Conservation (phyloP, 78 protist genomes). For the Monosiga brevicollis region DNA sequence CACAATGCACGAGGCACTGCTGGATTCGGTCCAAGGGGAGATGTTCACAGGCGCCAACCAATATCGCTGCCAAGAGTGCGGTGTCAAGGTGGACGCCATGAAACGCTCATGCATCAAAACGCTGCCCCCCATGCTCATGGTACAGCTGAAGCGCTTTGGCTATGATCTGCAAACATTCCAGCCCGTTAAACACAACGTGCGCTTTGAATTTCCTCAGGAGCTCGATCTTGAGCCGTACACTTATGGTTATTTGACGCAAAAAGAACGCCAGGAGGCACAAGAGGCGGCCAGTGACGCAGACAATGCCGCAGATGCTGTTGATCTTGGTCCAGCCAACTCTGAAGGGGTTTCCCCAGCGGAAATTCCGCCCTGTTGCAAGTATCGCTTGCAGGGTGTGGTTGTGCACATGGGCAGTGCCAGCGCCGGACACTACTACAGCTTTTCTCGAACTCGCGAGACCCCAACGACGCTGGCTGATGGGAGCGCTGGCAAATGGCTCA, state of each 20-base stretch:
- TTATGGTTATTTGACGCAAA: slow-evolving; percentile 13
- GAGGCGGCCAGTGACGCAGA: not conserved
- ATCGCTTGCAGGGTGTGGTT: slow-evolving; percentile 48
- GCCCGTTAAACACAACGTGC: slow-evolving; percentile 32
- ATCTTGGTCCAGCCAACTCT: too few species aligned
- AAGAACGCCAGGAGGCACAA: not conserved
- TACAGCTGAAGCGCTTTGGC: slow-evolving; percentile 77
- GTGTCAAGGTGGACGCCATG: slow-evolving; percentile 36
- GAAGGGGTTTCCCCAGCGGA: too few species aligned
- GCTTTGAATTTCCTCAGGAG: slow-evolving; percentile 36
- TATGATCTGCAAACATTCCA: slow-evolving; percentile 50
- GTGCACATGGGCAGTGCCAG: slow-evolving; percentile 78
- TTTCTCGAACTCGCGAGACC: slow-evolving; percentile 21
- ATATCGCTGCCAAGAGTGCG: slow-evolving; percentile 56
- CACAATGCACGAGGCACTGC: slow-evolving; percentile 53
- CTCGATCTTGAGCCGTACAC: slow-evolving; percentile 61
- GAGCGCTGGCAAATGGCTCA: slow-evolving; percentile 28
- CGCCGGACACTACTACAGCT: slow-evolving; percentile 76
- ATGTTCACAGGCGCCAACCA: slow-evolving; percentile 81
- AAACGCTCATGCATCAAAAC: slow-evolving; percentile 51
- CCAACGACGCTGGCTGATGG: not conserved
- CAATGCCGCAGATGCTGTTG: not conserved
- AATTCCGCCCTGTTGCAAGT: too few species aligned
- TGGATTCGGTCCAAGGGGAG: slow-evolving; percentile 64
- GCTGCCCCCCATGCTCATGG: slow-evolving; percentile 54